phyloP scores from a whole-genome alignment of 1,139 yeast genomes.

The Debaryomyces singareniensis region DNA sequence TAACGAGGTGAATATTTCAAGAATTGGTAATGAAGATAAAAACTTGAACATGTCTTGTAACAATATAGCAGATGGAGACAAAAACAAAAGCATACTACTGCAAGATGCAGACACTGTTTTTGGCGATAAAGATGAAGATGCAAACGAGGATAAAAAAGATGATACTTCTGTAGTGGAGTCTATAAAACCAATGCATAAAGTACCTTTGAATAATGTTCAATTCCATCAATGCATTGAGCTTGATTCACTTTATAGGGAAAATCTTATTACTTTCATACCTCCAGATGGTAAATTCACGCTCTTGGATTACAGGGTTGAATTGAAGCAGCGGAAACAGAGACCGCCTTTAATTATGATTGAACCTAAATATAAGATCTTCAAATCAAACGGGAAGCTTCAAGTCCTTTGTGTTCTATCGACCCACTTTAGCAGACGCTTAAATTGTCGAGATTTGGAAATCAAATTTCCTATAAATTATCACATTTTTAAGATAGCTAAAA shows the following conservation, averaged over 20 bases:
- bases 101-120: slow-evolving; percentile 6
- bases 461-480: slow-evolving; percentile 32
- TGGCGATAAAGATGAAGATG: slow-evolving; percentile 5
- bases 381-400: slow-evolving; percentile 22
- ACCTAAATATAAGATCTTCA: slow-evolving; percentile 27
- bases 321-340: slow-evolving; percentile 27
- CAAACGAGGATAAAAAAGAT: slow-evolving; percentile 7
- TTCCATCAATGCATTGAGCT: slow-evolving; percentile 43
- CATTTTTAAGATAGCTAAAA: slow-evolving; percentile 26
- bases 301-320: slow-evolving; percentile 38
- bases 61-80: slow-evolving; percentile 3
- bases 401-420: slow-evolving; percentile 30
- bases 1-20: slow-evolving; percentile 30
- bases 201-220: slow-evolving; percentile 38
- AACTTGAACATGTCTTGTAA: neutral
- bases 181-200: slow-evolving; percentile 8
- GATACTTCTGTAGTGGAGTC: slow-evolving; percentile 13
- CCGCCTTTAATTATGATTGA: slow-evolving; percentile 33
- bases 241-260: slow-evolving; percentile 30
- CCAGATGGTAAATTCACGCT: slow-evolving; percentile 40
- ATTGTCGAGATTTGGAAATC: slow-evolving; percentile 25
- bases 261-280: slow-evolving; percentile 37
- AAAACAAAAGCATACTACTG: slow-evolving; percentile 1
- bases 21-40: slow-evolving; percentile 17
- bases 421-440: slow-evolving; percentile 29